Percentiles rank a stretch among this genome's conserved stretches.
phyloP scores from a whole-genome alignment of 2,329 filamentous ascomycete genomes.

The Phialophora chinensis region DNA sequence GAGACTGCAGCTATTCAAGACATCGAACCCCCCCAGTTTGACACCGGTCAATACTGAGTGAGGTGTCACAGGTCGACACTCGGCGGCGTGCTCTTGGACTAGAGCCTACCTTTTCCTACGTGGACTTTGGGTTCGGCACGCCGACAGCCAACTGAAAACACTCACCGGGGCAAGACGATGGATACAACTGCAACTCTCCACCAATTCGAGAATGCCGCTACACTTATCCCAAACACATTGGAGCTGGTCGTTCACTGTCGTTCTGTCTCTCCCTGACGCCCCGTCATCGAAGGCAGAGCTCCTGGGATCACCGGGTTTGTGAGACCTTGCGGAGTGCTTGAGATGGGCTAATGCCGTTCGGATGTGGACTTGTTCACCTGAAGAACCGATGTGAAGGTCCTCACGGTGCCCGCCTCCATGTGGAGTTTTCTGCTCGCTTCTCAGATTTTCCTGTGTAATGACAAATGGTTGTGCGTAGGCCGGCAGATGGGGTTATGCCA shows the following conservation, averaged over 20 bases:
- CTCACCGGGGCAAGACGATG: conserved; percentile 21
- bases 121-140: conserved; percentile 14
- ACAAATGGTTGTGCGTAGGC: conserved; percentile 21
- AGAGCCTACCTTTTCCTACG: conserved; percentile 4
- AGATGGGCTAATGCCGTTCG: conserved; percentile 23
- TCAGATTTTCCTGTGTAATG: conserved; percentile 12
- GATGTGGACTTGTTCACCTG: conserved; percentile 13
- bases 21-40: conserved; percentile 9
- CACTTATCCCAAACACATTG: conserved; percentile 17
- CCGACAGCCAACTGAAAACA: conserved; percentile 5
- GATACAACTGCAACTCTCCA: conserved; percentile 24
- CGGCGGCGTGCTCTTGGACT: conserved; percentile 1
- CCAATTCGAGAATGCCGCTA: conserved; percentile 14
- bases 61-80: neutral
- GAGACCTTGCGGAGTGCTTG: conserved; percentile 16
- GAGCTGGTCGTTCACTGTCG: conserved; percentile 9
- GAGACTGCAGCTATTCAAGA: conserved; percentile 20
- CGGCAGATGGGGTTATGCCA: conserved; percentile 32
- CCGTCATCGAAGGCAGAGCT: neutral
- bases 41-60: conserved; percentile 9
- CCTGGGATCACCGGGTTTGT: neutral
- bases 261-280: neutral
- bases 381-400: conserved; percentile 23
- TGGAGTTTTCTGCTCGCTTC: conserved; percentile 20
- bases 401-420: conserved; percentile 22